These are phyloP conservation scores for Exophiala sp. DNA, from an alignment of 2,329 filamentous ascomycete species.

Conservation along the genomic window DNA sequence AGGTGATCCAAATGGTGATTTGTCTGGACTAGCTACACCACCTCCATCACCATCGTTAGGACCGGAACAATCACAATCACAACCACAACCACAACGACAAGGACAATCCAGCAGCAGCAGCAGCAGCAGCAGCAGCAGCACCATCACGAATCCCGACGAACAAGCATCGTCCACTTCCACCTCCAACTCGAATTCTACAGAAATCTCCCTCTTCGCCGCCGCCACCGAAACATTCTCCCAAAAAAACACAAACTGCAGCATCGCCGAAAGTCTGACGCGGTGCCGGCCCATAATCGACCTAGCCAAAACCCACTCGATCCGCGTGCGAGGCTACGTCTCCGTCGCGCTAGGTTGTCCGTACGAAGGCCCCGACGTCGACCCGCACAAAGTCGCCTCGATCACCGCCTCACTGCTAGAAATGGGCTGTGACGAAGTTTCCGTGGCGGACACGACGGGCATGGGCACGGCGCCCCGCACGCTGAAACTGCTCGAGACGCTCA, in stretches of 20 bases:
- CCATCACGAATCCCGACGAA: slow-evolving; percentile 3
- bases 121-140: no score
- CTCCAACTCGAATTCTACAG: slow-evolving; percentile 41
- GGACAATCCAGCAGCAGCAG: no score
- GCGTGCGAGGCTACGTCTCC: slow-evolving; percentile 60
- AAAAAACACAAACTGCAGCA: slow-evolving; percentile 61
- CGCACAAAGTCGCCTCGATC: slow-evolving; percentile 56
- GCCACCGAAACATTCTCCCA: slow-evolving; percentile 61
- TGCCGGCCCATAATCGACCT: slow-evolving; percentile 54
- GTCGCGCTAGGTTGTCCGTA: slow-evolving; percentile 61
- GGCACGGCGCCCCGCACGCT: slow-evolving; percentile 57
- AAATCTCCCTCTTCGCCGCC: slow-evolving; percentile 60
- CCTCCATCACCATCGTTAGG: slow-evolving; percentile 30
- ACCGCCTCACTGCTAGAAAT: slow-evolving; percentile 57
- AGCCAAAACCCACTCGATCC: slow-evolving; percentile 51
- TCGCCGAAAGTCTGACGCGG: slow-evolving; percentile 55
- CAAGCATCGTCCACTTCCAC: slow-evolving; percentile 32
- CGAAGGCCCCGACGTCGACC: slow-evolving; percentile 57
- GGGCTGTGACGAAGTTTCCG: slow-evolving; percentile 60
- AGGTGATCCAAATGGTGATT: not conserved
- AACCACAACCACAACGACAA: no score
- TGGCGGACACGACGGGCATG: slow-evolving; percentile 63
- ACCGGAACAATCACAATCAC: no score
- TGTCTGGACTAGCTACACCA: slow-evolving; percentile 28
- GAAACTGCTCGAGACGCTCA: slow-evolving; percentile 53